Evolutionary conservation across 1,284 basidiomycete species (phyloP).

Genomic region (Salmacisia buchloeana): DNA sequence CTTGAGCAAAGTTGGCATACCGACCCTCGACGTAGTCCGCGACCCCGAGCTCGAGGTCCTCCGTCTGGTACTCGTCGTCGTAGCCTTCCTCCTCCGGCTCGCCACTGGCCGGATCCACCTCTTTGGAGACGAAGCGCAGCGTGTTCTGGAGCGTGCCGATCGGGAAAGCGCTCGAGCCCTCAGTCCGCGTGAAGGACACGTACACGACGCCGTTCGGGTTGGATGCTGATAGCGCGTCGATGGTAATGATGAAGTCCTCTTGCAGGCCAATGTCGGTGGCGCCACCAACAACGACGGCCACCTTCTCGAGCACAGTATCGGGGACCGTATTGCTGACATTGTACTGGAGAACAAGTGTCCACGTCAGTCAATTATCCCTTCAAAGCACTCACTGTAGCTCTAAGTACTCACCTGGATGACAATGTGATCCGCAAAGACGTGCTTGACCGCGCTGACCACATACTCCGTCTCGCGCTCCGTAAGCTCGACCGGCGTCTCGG

Average conservation of each 20-base stretch:
- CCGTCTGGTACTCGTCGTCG: slow-evolving; percentile 95
- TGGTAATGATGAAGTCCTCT: slow-evolving; percentile 90
- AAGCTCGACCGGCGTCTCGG: slow-evolving; percentile 69
- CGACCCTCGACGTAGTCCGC: slow-evolving; percentile 88
- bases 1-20: slow-evolving; percentile 81
- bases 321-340: slow-evolving; percentile 97
- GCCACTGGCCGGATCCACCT: slow-evolving; percentile 91
- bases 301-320: slow-evolving; percentile 93
- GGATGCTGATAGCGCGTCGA: slow-evolving; percentile 59
- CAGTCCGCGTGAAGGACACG: slow-evolving; percentile 82
- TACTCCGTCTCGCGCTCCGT: slow-evolving; percentile 98
- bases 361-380: not conserved
- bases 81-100: slow-evolving; percentile 97
- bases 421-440: slow-evolving; percentile 89
- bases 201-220: slow-evolving; percentile 78
- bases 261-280: slow-evolving; percentile 68
- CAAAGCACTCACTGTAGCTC: slow-evolving; percentile 58
- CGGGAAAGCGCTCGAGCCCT: slow-evolving; percentile 67
- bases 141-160: slow-evolving; percentile 81
- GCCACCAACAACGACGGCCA: slow-evolving; percentile 77
- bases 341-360: slow-evolving; percentile 60
- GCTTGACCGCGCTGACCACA: slow-evolving; percentile 92
- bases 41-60: slow-evolving; percentile 87
- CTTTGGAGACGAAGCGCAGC: slow-evolving; percentile 96
- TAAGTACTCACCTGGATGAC: slow-evolving; percentile 63